Base-by-base conservation (phyloP, 306 rosid species). In the Neltuma alba region DNA sequence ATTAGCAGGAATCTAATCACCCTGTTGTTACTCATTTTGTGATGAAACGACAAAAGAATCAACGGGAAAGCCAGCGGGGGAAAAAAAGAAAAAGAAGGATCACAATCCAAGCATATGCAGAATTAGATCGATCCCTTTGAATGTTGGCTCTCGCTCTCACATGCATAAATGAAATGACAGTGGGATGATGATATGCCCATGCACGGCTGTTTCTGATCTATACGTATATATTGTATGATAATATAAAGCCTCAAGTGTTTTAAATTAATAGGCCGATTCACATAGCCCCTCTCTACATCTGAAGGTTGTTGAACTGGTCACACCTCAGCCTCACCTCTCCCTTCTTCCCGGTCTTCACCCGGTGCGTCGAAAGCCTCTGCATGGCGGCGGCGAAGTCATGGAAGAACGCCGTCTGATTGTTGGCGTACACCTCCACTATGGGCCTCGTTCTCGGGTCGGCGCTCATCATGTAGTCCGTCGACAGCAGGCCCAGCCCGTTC, bases 291-390 rank as follows among this genome's bases (percentile, higher is more conserved):
- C 7, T 23, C 33, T 66, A 37, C 47, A 38, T 38, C 7, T 13
- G 73, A 70, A 83, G 50, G 7, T 15, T 0, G 40, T 89, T 87
- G 81, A 85, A 85, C 57, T 79, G 7, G 60, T 86, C 88, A 34
- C 93, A 86, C 83, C 86, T 84, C 9, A 31, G 60, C 3, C 90
- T 74, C 0, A 88, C 80, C 79, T 90, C 90, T 7, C 89, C 91
- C 2, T 36, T 10, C 0, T 30, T 76, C 0, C 86, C 91, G 0
- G 76, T 85, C 83, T 88, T 90, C 6, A 86, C 79, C 7, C 10
- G 34, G 27, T 15, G 9, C 3, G 60, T 7, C 20, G 86, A 75
- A 14, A 86, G 27, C 83, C 80, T 89, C 21, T 54, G 13, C 78
- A 86, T 84, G 1, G 85, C 87, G 0, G 1, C 44, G 9, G 79